phyloP scores from a whole-genome alignment of 2,329 filamentous ascomycete genomes.

The Clarireedia homoeocarpa region DNA sequence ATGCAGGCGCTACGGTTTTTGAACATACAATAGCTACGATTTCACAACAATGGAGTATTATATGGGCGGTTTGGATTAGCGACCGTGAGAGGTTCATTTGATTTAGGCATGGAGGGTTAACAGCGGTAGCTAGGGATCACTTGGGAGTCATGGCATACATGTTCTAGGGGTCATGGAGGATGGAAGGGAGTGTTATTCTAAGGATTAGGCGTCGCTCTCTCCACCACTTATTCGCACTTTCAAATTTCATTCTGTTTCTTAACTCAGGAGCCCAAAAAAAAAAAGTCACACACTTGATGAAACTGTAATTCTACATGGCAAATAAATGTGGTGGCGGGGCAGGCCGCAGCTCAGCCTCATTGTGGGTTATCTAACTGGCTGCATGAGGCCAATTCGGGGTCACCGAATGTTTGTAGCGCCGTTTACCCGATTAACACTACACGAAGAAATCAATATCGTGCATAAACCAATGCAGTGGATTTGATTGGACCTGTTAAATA shows the following conservation, averaged over 20 bases:
- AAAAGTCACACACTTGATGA: too few species aligned
- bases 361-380: too few species aligned
- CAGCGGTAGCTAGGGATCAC: not conserved
- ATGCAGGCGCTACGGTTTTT: conserved; percentile 20
- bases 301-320: too few species aligned
- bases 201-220: not conserved
- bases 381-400: too few species aligned
- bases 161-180: not conserved
- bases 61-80: conserved; percentile 1
- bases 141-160: conserved; percentile 1
- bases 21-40: conserved; percentile 26
- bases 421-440: too few species aligned
- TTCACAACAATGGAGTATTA: conserved; percentile 23
- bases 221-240: not conserved
- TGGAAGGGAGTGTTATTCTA: too few species aligned
- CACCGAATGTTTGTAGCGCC: too few species aligned
- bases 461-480: too few species aligned
- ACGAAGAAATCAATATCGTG: too few species aligned
- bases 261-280: not conserved
- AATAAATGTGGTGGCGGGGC: too few species aligned
- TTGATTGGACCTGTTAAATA: too few species aligned
- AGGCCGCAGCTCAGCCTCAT: too few species aligned
- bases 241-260: not conserved
- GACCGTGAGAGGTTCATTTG: not conserved
- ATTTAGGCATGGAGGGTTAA: not conserved